These are phyloP conservation scores for Melampsora americana DNA, from an alignment of 1,284 basidiomycete species.

Conservation along the genomic window DNA sequence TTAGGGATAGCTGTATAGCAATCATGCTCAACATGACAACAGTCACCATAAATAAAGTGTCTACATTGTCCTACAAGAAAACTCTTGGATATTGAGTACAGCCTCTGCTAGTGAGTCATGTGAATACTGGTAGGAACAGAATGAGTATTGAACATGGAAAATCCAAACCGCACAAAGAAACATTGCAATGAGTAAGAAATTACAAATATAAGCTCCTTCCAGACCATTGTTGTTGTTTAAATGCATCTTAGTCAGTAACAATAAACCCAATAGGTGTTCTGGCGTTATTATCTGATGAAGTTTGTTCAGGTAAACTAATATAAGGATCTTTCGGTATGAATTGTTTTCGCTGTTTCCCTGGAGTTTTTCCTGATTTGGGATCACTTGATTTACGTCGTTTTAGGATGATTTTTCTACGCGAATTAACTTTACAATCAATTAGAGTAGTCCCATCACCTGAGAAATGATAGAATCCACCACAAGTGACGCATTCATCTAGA, in stretches of 20 bases:
- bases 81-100: too few relatives aligned
- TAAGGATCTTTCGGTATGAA: background rate
- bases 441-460: background rate
- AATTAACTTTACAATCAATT: background rate
- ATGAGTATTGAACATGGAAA: too few relatives aligned
- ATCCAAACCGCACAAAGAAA: too few relatives aligned
- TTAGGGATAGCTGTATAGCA: too few relatives aligned
- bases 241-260: background rate
- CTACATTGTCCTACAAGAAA: too few relatives aligned
- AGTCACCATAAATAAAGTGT: too few relatives aligned
- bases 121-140: too few relatives aligned
- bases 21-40: too few relatives aligned
- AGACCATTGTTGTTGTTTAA: too few relatives aligned
- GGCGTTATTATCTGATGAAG: background rate
- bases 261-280: slow-evolving; percentile 1
- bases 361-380: background rate
- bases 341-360: background rate
- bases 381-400: background rate
- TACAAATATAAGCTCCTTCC: too few relatives aligned
- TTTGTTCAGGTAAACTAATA: background rate
- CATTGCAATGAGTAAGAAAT: too few relatives aligned
- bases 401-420: background rate
- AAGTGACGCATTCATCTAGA: slow-evolving; percentile 1
- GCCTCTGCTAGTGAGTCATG: too few relatives aligned
- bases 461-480: slow-evolving; percentile 5